phyloP scores from a whole-genome alignment of 2,329 filamentous ascomycete species.

The Curvularia eragrostidis region DNA sequence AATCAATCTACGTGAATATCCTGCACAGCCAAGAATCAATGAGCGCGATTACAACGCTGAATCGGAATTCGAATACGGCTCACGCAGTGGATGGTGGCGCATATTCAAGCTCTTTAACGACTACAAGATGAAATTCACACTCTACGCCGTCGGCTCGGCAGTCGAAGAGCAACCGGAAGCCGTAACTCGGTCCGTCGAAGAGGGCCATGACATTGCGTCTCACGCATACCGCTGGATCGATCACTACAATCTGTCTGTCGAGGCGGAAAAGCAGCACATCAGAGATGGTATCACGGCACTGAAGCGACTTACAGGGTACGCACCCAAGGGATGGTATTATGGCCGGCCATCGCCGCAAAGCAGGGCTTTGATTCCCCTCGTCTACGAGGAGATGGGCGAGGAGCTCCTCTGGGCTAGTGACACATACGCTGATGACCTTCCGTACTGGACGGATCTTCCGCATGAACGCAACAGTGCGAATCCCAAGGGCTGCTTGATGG shows the following conservation, averaged over 20 bases:
- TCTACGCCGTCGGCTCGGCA: conserved; percentile 59
- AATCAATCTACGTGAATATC: conserved; percentile 48
- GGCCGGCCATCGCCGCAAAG: conserved; percentile 56
- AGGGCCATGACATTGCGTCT: conserved; percentile 59
- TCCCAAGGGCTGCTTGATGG: conserved; percentile 60
- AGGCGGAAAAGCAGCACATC: conserved; percentile 59
- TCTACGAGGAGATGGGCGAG: conserved; percentile 61
- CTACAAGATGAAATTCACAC: conserved; percentile 58
- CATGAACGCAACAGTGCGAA: conserved; percentile 52
- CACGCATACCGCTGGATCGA: conserved; percentile 62
- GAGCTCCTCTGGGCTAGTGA: conserved; percentile 60
- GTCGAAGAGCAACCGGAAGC: conserved; percentile 59
- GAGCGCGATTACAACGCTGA: conserved; percentile 58
- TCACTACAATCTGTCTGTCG: conserved; percentile 55
- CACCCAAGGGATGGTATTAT: conserved; percentile 60
- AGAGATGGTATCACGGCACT: conserved; percentile 52
- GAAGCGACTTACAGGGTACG: conserved; percentile 55
- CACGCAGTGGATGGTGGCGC: conserved; percentile 59
- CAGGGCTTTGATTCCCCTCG: conserved; percentile 56
- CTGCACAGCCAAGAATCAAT: conserved; percentile 45
- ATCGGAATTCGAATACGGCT: conserved; percentile 61
- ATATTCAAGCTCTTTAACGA: conserved; percentile 59
- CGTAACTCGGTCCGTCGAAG: conserved; percentile 56
- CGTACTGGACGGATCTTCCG: conserved; percentile 63
- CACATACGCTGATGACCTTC: conserved; percentile 62